phyloP scores from a whole-genome alignment of 2,329 filamentous ascomycete genomes.

The Chrysosporium queenslandicum region DNA sequence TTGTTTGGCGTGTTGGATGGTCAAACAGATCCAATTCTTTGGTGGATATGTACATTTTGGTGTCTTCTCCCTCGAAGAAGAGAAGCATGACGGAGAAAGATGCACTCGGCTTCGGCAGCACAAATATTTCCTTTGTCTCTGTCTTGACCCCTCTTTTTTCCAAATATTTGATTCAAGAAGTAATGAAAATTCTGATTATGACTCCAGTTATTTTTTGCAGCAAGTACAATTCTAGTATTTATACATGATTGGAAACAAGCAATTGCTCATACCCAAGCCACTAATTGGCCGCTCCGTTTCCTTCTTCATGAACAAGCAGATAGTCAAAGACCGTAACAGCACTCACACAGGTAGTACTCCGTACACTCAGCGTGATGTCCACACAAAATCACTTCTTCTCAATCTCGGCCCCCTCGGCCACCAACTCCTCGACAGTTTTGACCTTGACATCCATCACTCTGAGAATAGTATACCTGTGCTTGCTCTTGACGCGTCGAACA shows the following conservation, averaged over 20 bases:
- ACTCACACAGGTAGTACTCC: too few relatives aligned
- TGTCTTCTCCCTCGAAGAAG: neutral
- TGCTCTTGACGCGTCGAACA: slow-evolving; percentile 69
- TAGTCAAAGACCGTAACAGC: neutral
- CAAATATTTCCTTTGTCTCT: neutral
- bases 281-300: neutral
- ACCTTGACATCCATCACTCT: slow-evolving; percentile 73
- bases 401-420: slow-evolving; percentile 34
- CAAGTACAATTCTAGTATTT: slow-evolving; percentile 9
- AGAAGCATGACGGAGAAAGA: neutral
- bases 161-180: slow-evolving; percentile 1
- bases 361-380: too few relatives aligned
- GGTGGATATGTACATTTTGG: neutral
- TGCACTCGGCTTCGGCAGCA: neutral
- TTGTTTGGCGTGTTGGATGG: neutral
- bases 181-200: slow-evolving; percentile 3
- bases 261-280: neutral
- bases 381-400: slow-evolving; percentile 22
- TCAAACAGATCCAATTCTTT: neutral
- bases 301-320: neutral
- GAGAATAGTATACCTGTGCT: slow-evolving; percentile 81
- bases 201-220: slow-evolving; percentile 5
- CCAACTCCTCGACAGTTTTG: slow-evolving; percentile 46
- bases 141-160: neutral
- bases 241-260: neutral